Percentiles rank a stretch among this genome's conserved stretches.
Evolutionary conservation across 2,329 filamentous ascomycete genomes (phyloP).

Genomic region (Bertia moriformis): DNA sequence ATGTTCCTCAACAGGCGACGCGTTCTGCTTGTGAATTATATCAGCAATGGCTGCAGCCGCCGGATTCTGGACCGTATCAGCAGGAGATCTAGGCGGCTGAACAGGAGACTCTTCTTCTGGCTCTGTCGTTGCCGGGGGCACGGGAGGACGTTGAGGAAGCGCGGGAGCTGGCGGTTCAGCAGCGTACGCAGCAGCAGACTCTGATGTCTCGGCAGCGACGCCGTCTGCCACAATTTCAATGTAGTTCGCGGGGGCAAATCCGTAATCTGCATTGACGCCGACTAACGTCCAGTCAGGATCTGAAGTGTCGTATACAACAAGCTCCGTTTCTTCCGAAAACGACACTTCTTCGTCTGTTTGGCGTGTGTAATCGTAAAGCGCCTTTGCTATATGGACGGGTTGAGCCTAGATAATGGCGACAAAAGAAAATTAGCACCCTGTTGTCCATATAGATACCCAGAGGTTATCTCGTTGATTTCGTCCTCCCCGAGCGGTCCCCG

Average conservation of each 20-base stretch:
- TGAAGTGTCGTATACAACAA: slow-evolving; percentile 49
- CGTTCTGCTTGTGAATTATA: not conserved
- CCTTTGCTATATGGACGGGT: slow-evolving; percentile 42
- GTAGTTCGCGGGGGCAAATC: slow-evolving; percentile 57
- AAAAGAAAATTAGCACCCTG: slow-evolving; percentile 2
- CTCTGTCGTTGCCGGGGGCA: not conserved
- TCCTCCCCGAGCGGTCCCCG: too few species aligned
- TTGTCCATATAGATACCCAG: slow-evolving; percentile 1
- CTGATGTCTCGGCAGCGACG: slow-evolving; percentile 8
- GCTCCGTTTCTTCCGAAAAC: slow-evolving; percentile 45
- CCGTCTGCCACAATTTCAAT: slow-evolving; percentile 37
- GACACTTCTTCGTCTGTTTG: slow-evolving; percentile 60
- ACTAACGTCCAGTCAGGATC: slow-evolving; percentile 59
- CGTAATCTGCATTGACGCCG: slow-evolving; percentile 43
- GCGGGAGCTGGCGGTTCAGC: not conserved
- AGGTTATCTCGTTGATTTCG: not conserved
- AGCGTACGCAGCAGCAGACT: not conserved
- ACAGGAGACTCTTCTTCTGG: not conserved
- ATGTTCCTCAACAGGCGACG: not conserved
- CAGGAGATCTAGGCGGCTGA: not conserved
- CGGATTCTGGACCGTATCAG: not conserved
- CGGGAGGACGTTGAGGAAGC: not conserved
- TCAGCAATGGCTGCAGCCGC: not conserved
- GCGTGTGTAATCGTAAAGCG: slow-evolving; percentile 53
- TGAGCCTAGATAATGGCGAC: slow-evolving; percentile 31